Evolutionary conservation across 202 grass and related monocot genomes (phyloP).

Genomic region (Hordeum pubiflorum): DNA sequence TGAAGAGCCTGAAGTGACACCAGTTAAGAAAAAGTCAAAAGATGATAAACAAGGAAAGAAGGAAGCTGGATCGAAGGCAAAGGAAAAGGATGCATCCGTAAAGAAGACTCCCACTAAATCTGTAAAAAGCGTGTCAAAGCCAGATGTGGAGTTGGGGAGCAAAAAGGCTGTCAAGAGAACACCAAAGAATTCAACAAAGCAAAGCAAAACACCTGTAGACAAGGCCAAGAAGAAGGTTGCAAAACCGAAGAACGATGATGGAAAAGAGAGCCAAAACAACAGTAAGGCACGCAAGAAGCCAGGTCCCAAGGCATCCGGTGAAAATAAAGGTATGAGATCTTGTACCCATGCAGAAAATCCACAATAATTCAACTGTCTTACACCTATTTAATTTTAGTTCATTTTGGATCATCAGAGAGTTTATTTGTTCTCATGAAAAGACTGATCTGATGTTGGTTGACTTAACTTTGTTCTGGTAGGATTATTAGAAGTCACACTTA

Average conservation of each 20-base stretch:
- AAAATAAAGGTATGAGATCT: slow-evolving; percentile 64
- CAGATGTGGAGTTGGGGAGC: slow-evolving; percentile 13
- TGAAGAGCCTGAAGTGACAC: slow-evolving; percentile 47
- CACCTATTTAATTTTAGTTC: neutral
- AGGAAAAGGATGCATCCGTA: slow-evolving; percentile 37
- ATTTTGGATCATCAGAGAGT: neutral
- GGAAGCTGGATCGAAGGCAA: slow-evolving; percentile 20
- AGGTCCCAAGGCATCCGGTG: slow-evolving; percentile 33
- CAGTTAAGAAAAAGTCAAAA: slow-evolving; percentile 40
- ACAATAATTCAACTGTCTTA: too few relatives aligned
- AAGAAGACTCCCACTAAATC: slow-evolving; percentile 42
- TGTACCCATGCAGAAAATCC: too few relatives aligned
- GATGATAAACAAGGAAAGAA: slow-evolving; percentile 40
- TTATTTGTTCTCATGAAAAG: neutral
- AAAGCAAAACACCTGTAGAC: slow-evolving; percentile 20
- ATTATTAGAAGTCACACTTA: neutral
- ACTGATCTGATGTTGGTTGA: neutral
- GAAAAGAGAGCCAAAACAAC: slow-evolving; percentile 46
- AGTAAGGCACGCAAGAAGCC: slow-evolving; percentile 33
- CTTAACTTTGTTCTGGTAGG: neutral
- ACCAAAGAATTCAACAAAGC: slow-evolving; percentile 39
- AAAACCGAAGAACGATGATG: slow-evolving; percentile 50
- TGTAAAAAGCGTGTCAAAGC: slow-evolving; percentile 24
- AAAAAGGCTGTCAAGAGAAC: slow-evolving; percentile 38
- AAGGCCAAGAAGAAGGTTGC: slow-evolving; percentile 33